phyloP scores from a whole-genome alignment of 257 asterid species.

The Salvia hispanica region DNA sequence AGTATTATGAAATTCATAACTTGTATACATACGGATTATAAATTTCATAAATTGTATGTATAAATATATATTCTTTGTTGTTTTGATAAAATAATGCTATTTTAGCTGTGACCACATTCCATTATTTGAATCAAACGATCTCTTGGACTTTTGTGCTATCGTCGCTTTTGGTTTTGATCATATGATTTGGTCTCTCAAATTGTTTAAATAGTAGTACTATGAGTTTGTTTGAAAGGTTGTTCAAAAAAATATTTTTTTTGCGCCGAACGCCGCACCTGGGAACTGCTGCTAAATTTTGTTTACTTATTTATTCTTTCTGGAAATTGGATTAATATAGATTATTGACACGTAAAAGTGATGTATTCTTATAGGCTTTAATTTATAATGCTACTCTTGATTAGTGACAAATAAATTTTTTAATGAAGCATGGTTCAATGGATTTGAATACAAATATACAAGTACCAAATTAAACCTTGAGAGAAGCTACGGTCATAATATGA shows the following conservation, averaged over 20 bases:
- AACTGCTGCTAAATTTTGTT: conserved; percentile 59
- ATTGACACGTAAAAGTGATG: conserved; percentile 41
- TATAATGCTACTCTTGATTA: conserved; percentile 25
- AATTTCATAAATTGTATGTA: no score
- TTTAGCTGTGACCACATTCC: no score
- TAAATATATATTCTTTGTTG: neutral
- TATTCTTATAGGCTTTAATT: conserved; percentile 25
- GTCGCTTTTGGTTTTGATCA: conserved; percentile 8
- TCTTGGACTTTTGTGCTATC: conserved; percentile 4
- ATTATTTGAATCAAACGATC: conserved; percentile 11
- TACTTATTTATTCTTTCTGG: conserved; percentile 39
- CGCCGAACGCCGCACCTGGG: conserved; percentile 99
- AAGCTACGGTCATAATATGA: no score
- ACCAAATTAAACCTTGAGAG: no score
- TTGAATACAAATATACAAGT: conserved; percentile 24
- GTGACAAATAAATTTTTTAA: conserved; percentile 20
- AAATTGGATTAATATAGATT: conserved; percentile 28
- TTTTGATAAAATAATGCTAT: no score
- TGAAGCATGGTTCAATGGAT: conserved; percentile 38
- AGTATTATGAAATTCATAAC: no score
- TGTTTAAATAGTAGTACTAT: conserved; percentile 10
- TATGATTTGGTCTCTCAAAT: conserved; percentile 2
- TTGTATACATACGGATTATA: no score
- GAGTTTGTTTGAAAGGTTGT: conserved; percentile 38
- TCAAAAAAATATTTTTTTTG: conserved; percentile 36